phyloP scores from a whole-genome alignment of 179 eudicot species.

The Patellifolia procumbens region DNA sequence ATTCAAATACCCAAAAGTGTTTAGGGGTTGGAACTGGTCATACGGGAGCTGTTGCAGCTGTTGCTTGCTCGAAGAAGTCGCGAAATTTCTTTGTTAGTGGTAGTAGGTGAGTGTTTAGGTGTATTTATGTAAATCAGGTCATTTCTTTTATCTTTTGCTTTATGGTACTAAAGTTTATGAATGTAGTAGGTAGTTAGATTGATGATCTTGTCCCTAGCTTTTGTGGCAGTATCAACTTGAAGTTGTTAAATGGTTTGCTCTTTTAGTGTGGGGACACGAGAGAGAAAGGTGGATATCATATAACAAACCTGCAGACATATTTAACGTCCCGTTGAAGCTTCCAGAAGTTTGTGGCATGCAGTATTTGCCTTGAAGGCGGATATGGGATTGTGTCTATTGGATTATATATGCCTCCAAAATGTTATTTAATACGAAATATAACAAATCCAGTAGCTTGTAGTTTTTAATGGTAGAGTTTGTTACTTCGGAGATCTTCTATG shows the following conservation, averaged over 20 bases:
- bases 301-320: not conserved
- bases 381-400: not conserved
- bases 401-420: not conserved
- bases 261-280: not conserved
- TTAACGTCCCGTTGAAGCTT: not conserved
- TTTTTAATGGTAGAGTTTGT: not conserved
- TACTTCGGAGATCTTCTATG: too few relatives aligned
- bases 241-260: not conserved
- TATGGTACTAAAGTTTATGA: not conserved
- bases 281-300: not conserved
- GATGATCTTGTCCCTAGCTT: not conserved
- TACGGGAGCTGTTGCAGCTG: slow-evolving; percentile 91
- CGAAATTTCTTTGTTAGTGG: slow-evolving; percentile 85
- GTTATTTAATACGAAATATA: not conserved
- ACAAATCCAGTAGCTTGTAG: not conserved
- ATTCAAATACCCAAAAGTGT: slow-evolving; percentile 54
- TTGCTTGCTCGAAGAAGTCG: slow-evolving; percentile 77
- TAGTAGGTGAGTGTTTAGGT: slow-evolving; percentile 61
- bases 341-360: not conserved
- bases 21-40: slow-evolving; percentile 85
- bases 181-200: not conserved
- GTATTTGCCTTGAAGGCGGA: not conserved
- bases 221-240: not conserved
- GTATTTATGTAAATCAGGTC: not conserved
- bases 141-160: not conserved